phyloP scores from a whole-genome alignment of 2,329 filamentous ascomycete genomes.

The Grosmannia clavigera region DNA sequence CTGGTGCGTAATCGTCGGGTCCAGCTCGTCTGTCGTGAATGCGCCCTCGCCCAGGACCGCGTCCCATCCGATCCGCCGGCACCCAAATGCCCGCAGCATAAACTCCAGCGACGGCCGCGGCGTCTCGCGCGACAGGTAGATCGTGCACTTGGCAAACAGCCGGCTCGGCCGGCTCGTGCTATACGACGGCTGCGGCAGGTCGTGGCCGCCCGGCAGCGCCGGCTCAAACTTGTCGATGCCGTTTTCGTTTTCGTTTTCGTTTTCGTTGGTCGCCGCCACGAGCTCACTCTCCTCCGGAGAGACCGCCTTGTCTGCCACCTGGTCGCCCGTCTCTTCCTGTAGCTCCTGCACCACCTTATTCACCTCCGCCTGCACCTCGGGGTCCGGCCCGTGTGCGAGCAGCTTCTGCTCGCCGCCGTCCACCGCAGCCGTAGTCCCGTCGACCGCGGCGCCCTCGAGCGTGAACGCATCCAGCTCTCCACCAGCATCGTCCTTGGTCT shows the following conservation, averaged over 20 bases:
- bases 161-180: conserved; percentile 53
- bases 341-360: conserved; percentile 58
- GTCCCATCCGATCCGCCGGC: conserved; percentile 94
- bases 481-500: conserved; percentile 73
- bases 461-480: conserved; percentile 87
- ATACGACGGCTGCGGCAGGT: conserved; percentile 65
- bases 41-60: conserved; percentile 79
- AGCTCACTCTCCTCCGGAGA: conserved; percentile 22
- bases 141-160: conserved; percentile 80
- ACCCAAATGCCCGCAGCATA: conserved; percentile 84
- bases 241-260: conserved; percentile 30
- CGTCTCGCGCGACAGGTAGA: conserved; percentile 89
- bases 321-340: conserved; percentile 46
- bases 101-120: conserved; percentile 86
- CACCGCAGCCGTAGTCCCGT: conserved; percentile 24
- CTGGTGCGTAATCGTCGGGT: conserved; percentile 88
- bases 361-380: conserved; percentile 52
- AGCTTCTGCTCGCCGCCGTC: conserved; percentile 26
- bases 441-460: conserved; percentile 56
- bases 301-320: conserved; percentile 23
- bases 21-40: conserved; percentile 79
- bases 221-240: conserved; percentile 87
- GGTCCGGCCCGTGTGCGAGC: conserved; percentile 42
- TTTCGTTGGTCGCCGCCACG: conserved; percentile 24
- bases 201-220: conserved; percentile 70